Evolutionary conservation across 2,329 filamentous ascomycete species (phyloP).

Genomic region (Hirsutella rhossiliensis): DNA sequence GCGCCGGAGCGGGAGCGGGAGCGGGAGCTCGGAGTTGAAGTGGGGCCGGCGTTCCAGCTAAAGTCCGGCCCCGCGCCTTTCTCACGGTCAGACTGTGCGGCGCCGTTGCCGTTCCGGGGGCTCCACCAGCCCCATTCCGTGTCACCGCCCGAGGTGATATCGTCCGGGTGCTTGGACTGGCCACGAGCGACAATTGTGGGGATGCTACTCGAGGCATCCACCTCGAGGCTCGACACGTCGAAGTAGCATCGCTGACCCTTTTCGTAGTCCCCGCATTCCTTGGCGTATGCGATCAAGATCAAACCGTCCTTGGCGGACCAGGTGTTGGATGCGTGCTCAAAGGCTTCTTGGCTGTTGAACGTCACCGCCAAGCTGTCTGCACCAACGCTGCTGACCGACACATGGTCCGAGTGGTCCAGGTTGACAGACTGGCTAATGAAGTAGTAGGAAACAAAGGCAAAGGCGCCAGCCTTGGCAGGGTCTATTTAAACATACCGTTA

Average conservation of each 20-base stretch:
- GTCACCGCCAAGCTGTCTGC: slow-evolving; percentile 2
- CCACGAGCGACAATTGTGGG: slow-evolving; percentile 9
- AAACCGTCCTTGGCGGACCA: slow-evolving; percentile 10
- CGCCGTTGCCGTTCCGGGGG: slow-evolving; percentile 1
- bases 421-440: slow-evolving; percentile 16
- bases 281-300: slow-evolving; percentile 13
- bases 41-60: not conserved
- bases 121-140: slow-evolving; percentile 15
- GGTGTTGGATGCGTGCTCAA: slow-evolving; percentile 8
- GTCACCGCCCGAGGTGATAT: slow-evolving; percentile 10
- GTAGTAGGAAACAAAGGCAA: slow-evolving; percentile 14
- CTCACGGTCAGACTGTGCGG: too few species aligned
- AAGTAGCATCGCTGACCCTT: slow-evolving; percentile 18
- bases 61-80: not conserved
- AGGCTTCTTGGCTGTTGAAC: slow-evolving; percentile 11
- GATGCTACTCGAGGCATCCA: slow-evolving; percentile 3
- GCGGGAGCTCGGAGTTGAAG: not conserved
- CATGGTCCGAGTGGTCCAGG: slow-evolving; percentile 14
- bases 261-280: slow-evolving; percentile 13
- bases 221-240: slow-evolving; percentile 8
- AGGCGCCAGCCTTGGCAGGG: slow-evolving; percentile 10
- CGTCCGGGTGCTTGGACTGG: slow-evolving; percentile 9
- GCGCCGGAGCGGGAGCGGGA: not conserved
- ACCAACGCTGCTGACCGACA: slow-evolving; percentile 5
- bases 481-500: slow-evolving; percentile 4